Percentiles rank a stretch among this genome's conserved stretches.
Evolutionary conservation across 2,329 filamentous ascomycete species (phyloP).

Genomic region (Trichoderma brevicompactum): DNA sequence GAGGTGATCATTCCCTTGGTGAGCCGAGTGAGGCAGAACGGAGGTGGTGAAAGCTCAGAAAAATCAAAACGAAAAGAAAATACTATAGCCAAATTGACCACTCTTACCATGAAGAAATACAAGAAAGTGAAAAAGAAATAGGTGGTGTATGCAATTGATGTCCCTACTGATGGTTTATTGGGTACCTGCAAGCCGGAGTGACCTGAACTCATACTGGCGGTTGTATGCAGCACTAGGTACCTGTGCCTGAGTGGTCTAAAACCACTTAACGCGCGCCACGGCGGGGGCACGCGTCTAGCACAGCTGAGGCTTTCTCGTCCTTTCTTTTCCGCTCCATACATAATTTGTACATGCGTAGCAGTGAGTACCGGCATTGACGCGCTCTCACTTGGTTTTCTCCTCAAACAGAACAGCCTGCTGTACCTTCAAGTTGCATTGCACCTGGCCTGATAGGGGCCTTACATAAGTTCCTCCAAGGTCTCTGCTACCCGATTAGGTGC

Average conservation of each 20-base stretch:
- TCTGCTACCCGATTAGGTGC: no score
- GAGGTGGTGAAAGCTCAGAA: neutral
- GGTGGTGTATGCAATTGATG: neutral
- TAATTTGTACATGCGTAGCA: neutral
- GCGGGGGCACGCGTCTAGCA: conserved; percentile 37
- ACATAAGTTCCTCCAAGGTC: no score
- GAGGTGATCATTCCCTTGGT: neutral
- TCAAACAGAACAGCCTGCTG: no score
- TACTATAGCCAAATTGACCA: conserved; percentile 6
- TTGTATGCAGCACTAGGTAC: neutral
- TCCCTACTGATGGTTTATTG: no score
- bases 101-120: neutral
- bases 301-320: neutral
- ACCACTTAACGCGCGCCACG: conserved; percentile 39
- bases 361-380: neutral
- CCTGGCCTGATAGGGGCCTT: no score
- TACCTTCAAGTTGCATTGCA: no score
- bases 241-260: neutral
- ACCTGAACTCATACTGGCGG: no score
- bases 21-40: neutral
- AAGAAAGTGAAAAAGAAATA: neutral
- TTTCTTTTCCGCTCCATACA: neutral
- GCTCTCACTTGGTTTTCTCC: no score
- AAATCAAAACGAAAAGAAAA: neutral
- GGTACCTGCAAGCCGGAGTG: no score